Base-by-base conservation (phyloP, 1,284 basidiomycete species). In the Pseudozyma tsukubaensis region DNA sequence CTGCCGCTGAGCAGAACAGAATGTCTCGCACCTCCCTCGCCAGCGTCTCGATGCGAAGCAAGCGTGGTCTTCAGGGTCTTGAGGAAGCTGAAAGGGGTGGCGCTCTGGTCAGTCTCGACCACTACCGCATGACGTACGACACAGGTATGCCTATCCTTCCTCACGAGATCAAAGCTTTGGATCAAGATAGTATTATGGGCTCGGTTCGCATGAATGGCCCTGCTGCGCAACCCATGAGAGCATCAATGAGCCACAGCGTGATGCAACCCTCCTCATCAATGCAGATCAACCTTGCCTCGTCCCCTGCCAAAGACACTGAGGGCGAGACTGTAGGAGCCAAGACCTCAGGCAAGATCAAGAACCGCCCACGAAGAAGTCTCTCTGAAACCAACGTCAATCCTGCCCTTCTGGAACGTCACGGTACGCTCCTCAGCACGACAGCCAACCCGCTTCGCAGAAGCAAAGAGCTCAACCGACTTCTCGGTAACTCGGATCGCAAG, bases 71-170 rank as follows among this genome's bases (percentile, higher is more conserved):
- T 13, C 56, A 65, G 7, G 79, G 78, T 0, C 51, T 81, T 4
- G 77, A 79, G 21, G 76, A 70, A n/a, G 79, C 77, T 0, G 78
- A 79, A 29, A 44, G 61, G 4, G 79, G 79, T 10, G 69, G 68
- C 13, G 71, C 73, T 0, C 73, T 81, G 45, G 76, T 81, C 18
- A 77, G 72, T 48, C 56, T 79, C 8, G 77, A 81, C 52, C 56
- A 56, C n/a, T 59, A 68, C 14, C 65, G 71, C 18, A 64, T 58
- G 53, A 57, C 60, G 3, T 81, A 74, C 47, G 72, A 76, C 18
- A 64, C 63, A 6, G 79, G 79, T 1, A 43, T 76, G 43, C 49
- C 54, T 4, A 75, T 81, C 50, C 24, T 76, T 19, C 79, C 77
- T 1, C 70, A 76, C 42, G 60, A 74, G 34, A 73, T 79, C 32